Base-by-base conservation (phyloP, 768 basidiomycete species). In the Termitomyces sp. region DNA sequence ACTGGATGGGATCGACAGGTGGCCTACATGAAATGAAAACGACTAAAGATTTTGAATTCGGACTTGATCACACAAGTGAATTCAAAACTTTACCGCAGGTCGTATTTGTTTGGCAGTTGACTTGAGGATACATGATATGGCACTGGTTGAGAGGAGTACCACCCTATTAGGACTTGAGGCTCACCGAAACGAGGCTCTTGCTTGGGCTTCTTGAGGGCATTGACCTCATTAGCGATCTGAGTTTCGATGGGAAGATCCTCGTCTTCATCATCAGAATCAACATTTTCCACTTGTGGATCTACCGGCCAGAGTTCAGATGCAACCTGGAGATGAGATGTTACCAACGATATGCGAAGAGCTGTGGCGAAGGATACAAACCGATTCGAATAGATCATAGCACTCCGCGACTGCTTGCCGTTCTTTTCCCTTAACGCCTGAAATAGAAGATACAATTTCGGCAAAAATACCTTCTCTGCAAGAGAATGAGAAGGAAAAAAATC, bases 321-420 rank as follows among this genome's bases (percentile, higher is more conserved):
- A 58, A 91, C 70, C 91, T 93, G 57, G 24, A 54, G 37, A 17
- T 48, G 45, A 2, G 76, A 70, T 8, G n/a, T 34, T 46, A 43
- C 45, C 17, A 40, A 14, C 51, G 47, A 32, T 42, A 34, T 24
- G 22, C 1, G 15, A 49, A 21, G 7, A 4, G 22, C 26, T 41
- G 28, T 44, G 19, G 41, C 41, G 45, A 24, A 40, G n/a, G 43
- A 32, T 15, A 69, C 83, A 62, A 59, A 91, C 91, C 50, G 79
- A 79, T 56, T 91, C 87, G 53, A 93, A 90, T 10, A 93, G 63
- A 63, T 91, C 88, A 58, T 85, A 86, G 35, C 90, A 68, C 65
- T 93, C 91, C 37, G 85, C 83, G 4, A 90, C 80, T 0, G 87
- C 79, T 63, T 85, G 85, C 59, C 80, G 87, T 67, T 93, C 92